Evolutionary conservation across 2,329 filamentous ascomycete genomes (phyloP).

Genomic region (Teratosphaeriaceae sp.): DNA sequence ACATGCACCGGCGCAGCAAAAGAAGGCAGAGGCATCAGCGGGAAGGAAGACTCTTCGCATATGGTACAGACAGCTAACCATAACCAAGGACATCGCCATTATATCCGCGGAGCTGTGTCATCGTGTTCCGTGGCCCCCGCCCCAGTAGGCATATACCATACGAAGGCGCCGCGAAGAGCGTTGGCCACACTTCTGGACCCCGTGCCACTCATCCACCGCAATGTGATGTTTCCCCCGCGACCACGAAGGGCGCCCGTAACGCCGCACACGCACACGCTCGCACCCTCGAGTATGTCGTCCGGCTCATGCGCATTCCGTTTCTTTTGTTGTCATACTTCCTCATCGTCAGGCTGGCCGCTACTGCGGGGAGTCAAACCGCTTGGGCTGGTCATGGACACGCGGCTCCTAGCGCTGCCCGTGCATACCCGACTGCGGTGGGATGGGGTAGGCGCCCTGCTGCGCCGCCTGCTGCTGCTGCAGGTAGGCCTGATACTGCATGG

Average conservation of each 20-base stretch:
- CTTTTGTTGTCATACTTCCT: neutral
- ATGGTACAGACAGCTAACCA: constrained; percentile 1
- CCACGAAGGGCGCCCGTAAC: neutral
- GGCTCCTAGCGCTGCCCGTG: constrained; percentile 23
- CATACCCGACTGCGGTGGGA: constrained; percentile 31
- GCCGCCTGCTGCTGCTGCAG: constrained; percentile 32
- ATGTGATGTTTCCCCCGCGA: neutral
- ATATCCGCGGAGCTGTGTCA: neutral
- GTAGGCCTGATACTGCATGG: constrained; percentile 34
- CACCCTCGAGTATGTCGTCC: neutral
- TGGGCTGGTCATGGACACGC: constrained; percentile 1
- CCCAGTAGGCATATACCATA: too few species aligned
- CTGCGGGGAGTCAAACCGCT: neutral
- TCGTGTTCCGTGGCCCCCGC: too few species aligned
- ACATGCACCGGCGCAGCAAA: too few species aligned
- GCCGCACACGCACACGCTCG: neutral
- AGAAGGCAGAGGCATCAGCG: too few species aligned
- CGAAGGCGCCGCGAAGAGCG: neutral
- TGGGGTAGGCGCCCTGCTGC: constrained; percentile 31
- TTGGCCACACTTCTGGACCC: too few species aligned
- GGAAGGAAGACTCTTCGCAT: neutral
- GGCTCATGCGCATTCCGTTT: neutral
- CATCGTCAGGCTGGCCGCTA: neutral
- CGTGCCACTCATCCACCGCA: neutral
- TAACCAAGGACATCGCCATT: neutral